Evolutionary conservation across 2,329 filamentous ascomycete genomes (phyloP).

Genomic region (Penicillium janthinellum): DNA sequence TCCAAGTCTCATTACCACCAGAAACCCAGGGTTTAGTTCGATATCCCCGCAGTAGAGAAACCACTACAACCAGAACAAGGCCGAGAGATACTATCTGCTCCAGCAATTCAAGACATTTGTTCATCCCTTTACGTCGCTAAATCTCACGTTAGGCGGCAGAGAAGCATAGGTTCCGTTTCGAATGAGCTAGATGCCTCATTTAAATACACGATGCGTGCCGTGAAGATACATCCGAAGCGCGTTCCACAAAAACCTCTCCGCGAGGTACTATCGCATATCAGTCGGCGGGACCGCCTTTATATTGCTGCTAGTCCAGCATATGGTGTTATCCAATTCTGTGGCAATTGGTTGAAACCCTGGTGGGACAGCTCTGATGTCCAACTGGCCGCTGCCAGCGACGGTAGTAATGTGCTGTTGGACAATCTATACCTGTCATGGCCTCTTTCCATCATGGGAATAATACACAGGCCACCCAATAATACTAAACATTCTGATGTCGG

Average conservation of each 20-base stretch:
- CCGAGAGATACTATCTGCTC: neutral
- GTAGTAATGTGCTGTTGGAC: neutral
- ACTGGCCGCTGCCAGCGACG: neutral
- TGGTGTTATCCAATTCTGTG: constrained; percentile 8
- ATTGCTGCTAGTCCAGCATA: constrained; percentile 12
- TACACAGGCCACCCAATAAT: neutral
- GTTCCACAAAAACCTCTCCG: neutral
- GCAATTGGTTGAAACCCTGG: constrained; percentile 11
- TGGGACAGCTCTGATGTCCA: constrained; percentile 15
- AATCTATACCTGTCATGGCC: constrained; percentile 11
- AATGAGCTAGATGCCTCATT: neutral
- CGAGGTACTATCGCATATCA: constrained; percentile 5
- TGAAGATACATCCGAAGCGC: neutral
- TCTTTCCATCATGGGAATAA: neutral
- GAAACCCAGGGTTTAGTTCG: neutral
- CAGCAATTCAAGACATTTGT: constrained; percentile 2
- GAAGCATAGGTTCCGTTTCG: constrained; percentile 1
- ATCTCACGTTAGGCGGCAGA: neutral
- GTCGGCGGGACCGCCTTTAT: constrained; percentile 9
- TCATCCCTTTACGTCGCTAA: neutral
- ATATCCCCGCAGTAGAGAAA: neutral
- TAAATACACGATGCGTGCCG: constrained; percentile 4
- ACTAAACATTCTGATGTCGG: too few relatives aligned
- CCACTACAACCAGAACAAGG: neutral
- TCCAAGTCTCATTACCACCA: neutral